Percentiles rank a stretch among this genome's conserved stretches.
Conservation (phyloP, 1,284 basidiomycete genomes). For the Irpex sp. region DNA sequence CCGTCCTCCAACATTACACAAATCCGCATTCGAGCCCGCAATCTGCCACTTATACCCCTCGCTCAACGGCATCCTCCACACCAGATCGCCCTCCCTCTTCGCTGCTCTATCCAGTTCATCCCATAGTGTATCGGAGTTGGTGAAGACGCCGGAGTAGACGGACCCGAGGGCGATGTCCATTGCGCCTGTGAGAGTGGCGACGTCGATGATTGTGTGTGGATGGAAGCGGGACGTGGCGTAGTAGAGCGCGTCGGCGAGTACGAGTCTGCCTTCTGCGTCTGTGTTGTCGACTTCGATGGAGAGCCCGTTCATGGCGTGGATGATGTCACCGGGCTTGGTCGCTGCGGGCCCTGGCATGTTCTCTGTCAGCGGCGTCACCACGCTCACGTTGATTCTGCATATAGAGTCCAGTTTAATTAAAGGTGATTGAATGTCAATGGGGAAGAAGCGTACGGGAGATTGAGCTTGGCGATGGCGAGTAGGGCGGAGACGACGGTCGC, state of each 20-base stretch:
- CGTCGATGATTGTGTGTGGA: slow-evolving; percentile 80
- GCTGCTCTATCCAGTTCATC: slow-evolving; percentile 65
- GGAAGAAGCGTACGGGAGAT: slow-evolving; percentile 71
- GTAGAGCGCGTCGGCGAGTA: slow-evolving; percentile 81
- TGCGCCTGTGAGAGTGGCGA: slow-evolving; percentile 77
- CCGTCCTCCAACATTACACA: slow-evolving; percentile 75
- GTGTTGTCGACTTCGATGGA: slow-evolving; percentile 87
- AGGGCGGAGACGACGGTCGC: slow-evolving; percentile 72
- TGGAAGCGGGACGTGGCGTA: slow-evolving; percentile 78
- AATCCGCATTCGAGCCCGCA: slow-evolving; percentile 71
- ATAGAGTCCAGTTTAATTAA: background rate
- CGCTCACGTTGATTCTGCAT: slow-evolving; percentile 67
- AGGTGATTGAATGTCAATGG: too few relatives aligned
- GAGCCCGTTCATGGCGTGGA: slow-evolving; percentile 88
- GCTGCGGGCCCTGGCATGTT: slow-evolving; percentile 85
- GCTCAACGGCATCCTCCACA: slow-evolving; percentile 83
- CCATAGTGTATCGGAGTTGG: slow-evolving; percentile 76
- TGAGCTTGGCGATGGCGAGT: slow-evolving; percentile 76
- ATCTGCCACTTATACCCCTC: slow-evolving; percentile 80
- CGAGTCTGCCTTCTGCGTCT: slow-evolving; percentile 81
- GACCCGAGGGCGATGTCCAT: slow-evolving; percentile 69
- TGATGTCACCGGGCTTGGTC: slow-evolving; percentile 81
- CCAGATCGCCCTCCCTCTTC: slow-evolving; percentile 68
- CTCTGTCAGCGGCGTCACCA: slow-evolving; percentile 74
- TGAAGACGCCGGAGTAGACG: slow-evolving; percentile 74